Base-by-base conservation (phyloP, 208 protist species). In the Crithidia thermophila region DNA sequence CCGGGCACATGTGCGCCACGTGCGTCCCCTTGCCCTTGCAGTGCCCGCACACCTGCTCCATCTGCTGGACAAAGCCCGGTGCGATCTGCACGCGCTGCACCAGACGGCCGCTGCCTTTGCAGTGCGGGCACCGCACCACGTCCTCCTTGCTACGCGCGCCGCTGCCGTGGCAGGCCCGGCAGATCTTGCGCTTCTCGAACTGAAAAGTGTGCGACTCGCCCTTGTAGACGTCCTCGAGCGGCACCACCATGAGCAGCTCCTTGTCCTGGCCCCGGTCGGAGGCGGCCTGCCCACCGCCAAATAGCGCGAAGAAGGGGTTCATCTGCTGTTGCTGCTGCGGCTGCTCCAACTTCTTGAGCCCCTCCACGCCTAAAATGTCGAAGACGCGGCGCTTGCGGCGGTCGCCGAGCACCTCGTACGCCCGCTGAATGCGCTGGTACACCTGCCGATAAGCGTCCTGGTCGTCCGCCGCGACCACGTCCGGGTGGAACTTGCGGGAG, bases 221-320 rank as follows among this genome's bases (percentile, higher is more conserved):
- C 3, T 82, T 98, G 88, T 98, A 99, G 7, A 99, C 59, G 20
- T 90, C 81, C 58, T 95, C 81, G 9, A 97, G 71, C 53, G 94
- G 81, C 42, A 97, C 82, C 8, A 87, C 91, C 55, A 94, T 94
- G 27, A 85, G 51, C 36, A 72, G 6, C 23, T 72, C 63, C 28
- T 71, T 74, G 53, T 81, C 72, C 39, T 49, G 43, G 18, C 79
- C 78, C 45, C 86, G 71, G 43, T 91, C 87, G 1, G 84, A 60
- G 18, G 64, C 60, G 6, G 62, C 59, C 30, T 76, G 66, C 66
- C 76, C 64, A 43, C 77, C 61, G 16, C 75, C 67, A 20, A 76
- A 84, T 30, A 80, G 64, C 11, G 51, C 65, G 13, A 72, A 69
- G 42, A 80, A 67, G 8, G 74, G 75, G 50, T 80, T 68, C 58